Conservation (phyloP, 1,139 yeast genomes). For the Lodderomyces beijingensis region DNA sequence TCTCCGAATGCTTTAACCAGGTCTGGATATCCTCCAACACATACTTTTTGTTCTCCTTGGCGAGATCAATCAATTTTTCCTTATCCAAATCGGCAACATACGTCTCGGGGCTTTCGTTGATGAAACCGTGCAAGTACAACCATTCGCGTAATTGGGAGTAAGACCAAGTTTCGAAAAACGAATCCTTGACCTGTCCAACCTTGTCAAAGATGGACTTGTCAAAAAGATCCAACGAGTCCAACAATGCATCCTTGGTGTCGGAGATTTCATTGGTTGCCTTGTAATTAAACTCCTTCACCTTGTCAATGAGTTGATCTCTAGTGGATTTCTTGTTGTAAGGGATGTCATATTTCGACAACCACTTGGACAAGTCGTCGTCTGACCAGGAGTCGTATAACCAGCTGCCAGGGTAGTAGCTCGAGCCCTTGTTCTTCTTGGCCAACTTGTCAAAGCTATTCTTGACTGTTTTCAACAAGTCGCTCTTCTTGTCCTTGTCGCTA, state of each 20-base stretch:
- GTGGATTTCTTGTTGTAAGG: conserved; percentile 30
- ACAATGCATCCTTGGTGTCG: conserved; percentile 34
- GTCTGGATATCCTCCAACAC: conserved; percentile 43
- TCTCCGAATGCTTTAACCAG: conserved; percentile 28
- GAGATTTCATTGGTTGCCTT: conserved; percentile 30
- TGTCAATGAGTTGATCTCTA: conserved; percentile 38
- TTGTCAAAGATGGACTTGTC: conserved; percentile 34
- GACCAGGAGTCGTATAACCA: conserved; percentile 49
- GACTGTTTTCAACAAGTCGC: conserved; percentile 33
- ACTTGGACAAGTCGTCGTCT: conserved; percentile 35
- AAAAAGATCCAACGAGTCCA: conserved; percentile 32
- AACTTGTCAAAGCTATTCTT: conserved; percentile 34
- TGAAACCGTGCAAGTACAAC: conserved; percentile 24
- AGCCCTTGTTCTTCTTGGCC: conserved; percentile 27
- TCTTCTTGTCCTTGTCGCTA: conserved; percentile 23
- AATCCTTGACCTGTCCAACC: conserved; percentile 37
- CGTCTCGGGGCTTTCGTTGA: conserved; percentile 22
- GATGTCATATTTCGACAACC: conserved; percentile 45
- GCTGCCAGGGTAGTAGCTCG: conserved; percentile 49
- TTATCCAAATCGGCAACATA: conserved; percentile 16
- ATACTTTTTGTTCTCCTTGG: conserved; percentile 16
- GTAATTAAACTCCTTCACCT: conserved; percentile 39
- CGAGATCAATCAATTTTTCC: conserved; percentile 18
- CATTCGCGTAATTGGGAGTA: conserved; percentile 30
- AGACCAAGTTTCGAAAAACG: conserved; percentile 40